Evolutionary conservation across 2,329 filamentous ascomycete species (phyloP), one percentile per base, ranked within the genome.

Genomic region (Trichoderma breve): DNA sequence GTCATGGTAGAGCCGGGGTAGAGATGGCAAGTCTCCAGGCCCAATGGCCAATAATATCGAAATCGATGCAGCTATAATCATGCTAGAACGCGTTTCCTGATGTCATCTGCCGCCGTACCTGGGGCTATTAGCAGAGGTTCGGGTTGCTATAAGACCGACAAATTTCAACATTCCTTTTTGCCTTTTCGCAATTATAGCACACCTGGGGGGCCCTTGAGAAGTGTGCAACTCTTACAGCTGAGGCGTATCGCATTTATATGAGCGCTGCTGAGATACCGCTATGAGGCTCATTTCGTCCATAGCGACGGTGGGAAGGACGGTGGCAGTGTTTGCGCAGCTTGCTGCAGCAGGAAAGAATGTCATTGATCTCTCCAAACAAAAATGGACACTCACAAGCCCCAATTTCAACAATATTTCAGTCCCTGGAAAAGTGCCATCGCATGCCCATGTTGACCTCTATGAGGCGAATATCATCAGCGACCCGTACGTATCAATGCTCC

Each of bases 361-460:
- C 7, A 28, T 67, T 3, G 51, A 67, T 14, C 64, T 67, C 11
- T 57, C 64, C 2, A 26, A 21, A 28, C 64, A 67, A 32, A n/a
- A 57, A 3, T 67, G 64, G 64, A 67, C 64, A 8, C 64, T 67
- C 34, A 67, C 47, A 55, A 67, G 64, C 6, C 64, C 64, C 6
- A 39, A 57, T 39, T 57, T 39, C 30, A 21, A 55, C 6, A 67
- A 67, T 36, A 67, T 67, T 39, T 55, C 51, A 4, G 30, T 67
- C 57, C 30, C 64, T 8, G 64, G 64, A 57, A 67, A 67, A 11
- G 64, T 67, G n/a, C 64, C 64, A 14, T 67, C 64, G 8, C 64
- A 67, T 8, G 64, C 32, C 21, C 64, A 67, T 18, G 47, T 67
- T 21, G 64, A 67, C 51, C 64, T 67, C 15, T 67, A 67, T 32